Evolutionary conservation across 768 basidiomycete species (phyloP).

Genomic region (Tephrocybe sp.): DNA sequence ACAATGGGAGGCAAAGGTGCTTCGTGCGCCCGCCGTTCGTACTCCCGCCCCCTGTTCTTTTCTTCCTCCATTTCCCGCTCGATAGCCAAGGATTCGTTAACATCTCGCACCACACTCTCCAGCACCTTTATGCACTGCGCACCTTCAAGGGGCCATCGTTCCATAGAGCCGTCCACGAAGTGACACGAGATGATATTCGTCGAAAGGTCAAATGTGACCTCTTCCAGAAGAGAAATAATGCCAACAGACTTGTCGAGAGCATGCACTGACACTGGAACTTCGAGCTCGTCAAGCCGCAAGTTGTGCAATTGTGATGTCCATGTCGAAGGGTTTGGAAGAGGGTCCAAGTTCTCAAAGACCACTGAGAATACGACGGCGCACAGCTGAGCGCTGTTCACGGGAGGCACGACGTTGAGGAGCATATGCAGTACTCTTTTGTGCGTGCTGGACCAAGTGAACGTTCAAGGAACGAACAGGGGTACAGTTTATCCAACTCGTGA

Average conservation of each 20-base stretch:
- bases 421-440: slow-evolving; percentile 13
- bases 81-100: slow-evolving; percentile 46
- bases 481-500: not conserved
- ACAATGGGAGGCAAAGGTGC: slow-evolving; percentile 22
- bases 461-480: slow-evolving; percentile 6
- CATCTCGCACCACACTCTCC: slow-evolving; percentile 50
- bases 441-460: not conserved
- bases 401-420: slow-evolving; percentile 19
- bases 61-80: slow-evolving; percentile 34
- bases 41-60: slow-evolving; percentile 31
- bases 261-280: slow-evolving; percentile 51
- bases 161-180: slow-evolving; percentile 56
- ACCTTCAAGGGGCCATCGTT: slow-evolving; percentile 47
- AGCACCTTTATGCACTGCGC: slow-evolving; percentile 44
- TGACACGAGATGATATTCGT: slow-evolving; percentile 44
- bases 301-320: slow-evolving; percentile 58
- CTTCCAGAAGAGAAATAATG: slow-evolving; percentile 50
- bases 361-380: slow-evolving; percentile 62
- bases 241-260: slow-evolving; percentile 62
- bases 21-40: slow-evolving; percentile 21
- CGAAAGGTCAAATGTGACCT: slow-evolving; percentile 64
- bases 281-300: slow-evolving; percentile 51
- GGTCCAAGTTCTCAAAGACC: slow-evolving; percentile 52
- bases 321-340: slow-evolving; percentile 44
- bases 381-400: slow-evolving; percentile 25